Evolutionary conservation across 2,329 filamentous ascomycete genomes (phyloP).

Genomic region (Diatrype stigma): DNA sequence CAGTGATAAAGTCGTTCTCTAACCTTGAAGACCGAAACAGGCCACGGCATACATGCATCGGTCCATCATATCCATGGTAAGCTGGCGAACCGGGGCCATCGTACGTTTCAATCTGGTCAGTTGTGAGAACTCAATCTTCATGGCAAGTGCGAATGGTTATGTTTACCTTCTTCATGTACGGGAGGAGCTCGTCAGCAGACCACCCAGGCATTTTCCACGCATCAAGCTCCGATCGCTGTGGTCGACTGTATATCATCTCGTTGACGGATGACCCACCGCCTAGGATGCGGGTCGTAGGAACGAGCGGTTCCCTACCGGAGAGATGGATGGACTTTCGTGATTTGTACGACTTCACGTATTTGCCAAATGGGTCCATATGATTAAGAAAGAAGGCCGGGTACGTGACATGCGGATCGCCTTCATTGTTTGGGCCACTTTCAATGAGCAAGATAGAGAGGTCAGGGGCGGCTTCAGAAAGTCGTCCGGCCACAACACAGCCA

Average conservation of each 20-base stretch:
- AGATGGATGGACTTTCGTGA: conserved; percentile 18
- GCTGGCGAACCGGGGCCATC: conserved; percentile 26
- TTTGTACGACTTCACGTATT: no score
- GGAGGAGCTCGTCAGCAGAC: conserved; percentile 31
- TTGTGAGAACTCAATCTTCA: neutral
- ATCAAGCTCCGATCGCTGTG: conserved; percentile 18
- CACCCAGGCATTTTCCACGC: conserved; percentile 9
- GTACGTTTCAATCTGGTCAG: neutral
- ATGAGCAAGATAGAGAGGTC: no score
- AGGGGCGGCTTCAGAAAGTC: no score
- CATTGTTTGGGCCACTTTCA: no score
- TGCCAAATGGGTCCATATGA: no score
- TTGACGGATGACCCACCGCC: conserved; percentile 43
- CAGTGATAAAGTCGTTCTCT: conserved; percentile 42
- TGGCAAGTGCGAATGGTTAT: neutral
- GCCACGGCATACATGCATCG: conserved; percentile 44
- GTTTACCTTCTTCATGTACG: conserved; percentile 46
- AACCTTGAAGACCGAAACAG: conserved; percentile 34
- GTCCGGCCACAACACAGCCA: no score
- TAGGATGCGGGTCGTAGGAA: conserved; percentile 22
- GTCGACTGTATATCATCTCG: conserved; percentile 32
- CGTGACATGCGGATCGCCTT: no score
- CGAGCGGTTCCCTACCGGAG: conserved; percentile 35
- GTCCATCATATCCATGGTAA: conserved; percentile 44
- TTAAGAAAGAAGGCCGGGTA: no score